Percentiles rank a stretch among this genome's conserved stretches.
Conservation (phyloP, 768 basidiomycete genomes). For the Auricularia cornea region DNA sequence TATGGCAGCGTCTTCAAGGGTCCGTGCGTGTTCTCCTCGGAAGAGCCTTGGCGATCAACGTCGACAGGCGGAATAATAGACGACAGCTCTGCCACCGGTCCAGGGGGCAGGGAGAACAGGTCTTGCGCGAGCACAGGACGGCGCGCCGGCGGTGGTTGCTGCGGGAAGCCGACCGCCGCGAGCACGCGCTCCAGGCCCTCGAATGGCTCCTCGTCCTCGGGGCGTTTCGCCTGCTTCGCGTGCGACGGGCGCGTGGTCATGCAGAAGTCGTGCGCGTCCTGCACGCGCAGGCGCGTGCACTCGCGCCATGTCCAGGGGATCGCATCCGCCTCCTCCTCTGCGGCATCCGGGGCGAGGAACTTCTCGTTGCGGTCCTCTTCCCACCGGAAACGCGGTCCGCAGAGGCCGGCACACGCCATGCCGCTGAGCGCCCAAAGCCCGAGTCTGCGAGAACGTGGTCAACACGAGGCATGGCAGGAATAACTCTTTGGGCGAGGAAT, state of each 20-base stretch:
- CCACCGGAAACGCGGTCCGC: conserved; percentile 77
- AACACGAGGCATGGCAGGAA: neutral
- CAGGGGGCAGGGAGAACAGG: conserved; percentile 48
- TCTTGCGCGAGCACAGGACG: conserved; percentile 55
- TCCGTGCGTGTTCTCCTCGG: conserved; percentile 37
- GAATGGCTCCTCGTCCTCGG: conserved; percentile 22
- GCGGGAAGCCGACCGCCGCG: conserved; percentile 48
- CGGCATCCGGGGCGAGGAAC: conserved; percentile 22
- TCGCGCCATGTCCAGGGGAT: conserved; percentile 79
- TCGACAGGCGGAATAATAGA: conserved; percentile 35
- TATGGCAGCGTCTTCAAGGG: conserved; percentile 54
- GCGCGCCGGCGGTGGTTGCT: conserved; percentile 42
- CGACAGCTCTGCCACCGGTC: conserved; percentile 25
- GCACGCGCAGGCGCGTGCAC: conserved; percentile 57
- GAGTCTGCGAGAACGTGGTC: conserved; percentile 35
- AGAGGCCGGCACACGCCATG: conserved; percentile 70
- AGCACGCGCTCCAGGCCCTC: conserved; percentile 53
- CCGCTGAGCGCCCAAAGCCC: conserved; percentile 75
- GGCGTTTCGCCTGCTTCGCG: conserved; percentile 3
- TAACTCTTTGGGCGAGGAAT: neutral
- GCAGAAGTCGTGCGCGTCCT: conserved; percentile 80
- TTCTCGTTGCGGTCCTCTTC: conserved; percentile 43
- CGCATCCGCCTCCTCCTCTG: conserved; percentile 37
- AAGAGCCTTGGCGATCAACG: conserved; percentile 33
- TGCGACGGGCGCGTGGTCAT: conserved; percentile 27